A percentile compares a stretch with the other conserved stretches of the same genome.
Evolutionary conservation across 768 basidiomycete species (phyloP).

Genomic region (Dendrothele bispora): DNA sequence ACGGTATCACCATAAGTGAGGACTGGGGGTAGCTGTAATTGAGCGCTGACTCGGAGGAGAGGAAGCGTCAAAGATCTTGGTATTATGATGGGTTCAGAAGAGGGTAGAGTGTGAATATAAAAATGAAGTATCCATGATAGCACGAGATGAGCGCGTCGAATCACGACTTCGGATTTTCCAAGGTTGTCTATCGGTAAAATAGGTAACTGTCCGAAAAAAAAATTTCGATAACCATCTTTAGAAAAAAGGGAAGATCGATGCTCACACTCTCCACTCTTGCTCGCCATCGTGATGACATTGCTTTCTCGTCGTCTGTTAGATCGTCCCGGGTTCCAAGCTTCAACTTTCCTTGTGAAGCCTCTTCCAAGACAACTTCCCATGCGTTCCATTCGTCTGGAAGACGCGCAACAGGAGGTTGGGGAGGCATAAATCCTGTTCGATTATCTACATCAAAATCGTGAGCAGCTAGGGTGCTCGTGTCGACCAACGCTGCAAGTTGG

Average conservation of each 20-base stretch:
- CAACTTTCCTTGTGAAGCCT: constrained; percentile 47
- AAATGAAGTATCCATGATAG: constrained; percentile 75
- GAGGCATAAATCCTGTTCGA: constrained; percentile 89
- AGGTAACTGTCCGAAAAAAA: constrained; percentile 43
- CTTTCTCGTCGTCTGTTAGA: constrained; percentile 33
- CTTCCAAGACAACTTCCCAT: constrained; percentile 70
- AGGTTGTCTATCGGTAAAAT: constrained; percentile 48
- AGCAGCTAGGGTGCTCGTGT: constrained; percentile 68
- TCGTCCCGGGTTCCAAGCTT: constrained; percentile 49
- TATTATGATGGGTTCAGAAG: constrained; percentile 53
- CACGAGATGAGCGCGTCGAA: constrained; percentile 74
- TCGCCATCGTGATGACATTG: constrained; percentile 54
- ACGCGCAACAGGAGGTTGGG: constrained; percentile 62
- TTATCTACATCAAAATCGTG: constrained; percentile 94
- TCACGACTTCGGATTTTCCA: constrained; percentile 47
- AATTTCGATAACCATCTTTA: constrained; percentile 6
- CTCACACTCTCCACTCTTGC: constrained; percentile 47
- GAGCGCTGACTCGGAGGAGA: constrained; percentile 63
- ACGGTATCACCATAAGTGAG: constrained; percentile 81
- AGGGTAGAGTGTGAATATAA: constrained; percentile 68
- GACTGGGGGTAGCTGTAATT: constrained; percentile 82
- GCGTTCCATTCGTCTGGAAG: constrained; percentile 62
- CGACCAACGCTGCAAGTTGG: no score
- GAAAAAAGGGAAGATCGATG: constrained; percentile 1
- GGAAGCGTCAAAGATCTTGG: constrained; percentile 75